A percentile compares a stretch with the other conserved stretches of the same genome.
Evolutionary conservation across 2,329 filamentous ascomycete species (phyloP).

Genomic region (Paraphoma chrysanthemicola): DNA sequence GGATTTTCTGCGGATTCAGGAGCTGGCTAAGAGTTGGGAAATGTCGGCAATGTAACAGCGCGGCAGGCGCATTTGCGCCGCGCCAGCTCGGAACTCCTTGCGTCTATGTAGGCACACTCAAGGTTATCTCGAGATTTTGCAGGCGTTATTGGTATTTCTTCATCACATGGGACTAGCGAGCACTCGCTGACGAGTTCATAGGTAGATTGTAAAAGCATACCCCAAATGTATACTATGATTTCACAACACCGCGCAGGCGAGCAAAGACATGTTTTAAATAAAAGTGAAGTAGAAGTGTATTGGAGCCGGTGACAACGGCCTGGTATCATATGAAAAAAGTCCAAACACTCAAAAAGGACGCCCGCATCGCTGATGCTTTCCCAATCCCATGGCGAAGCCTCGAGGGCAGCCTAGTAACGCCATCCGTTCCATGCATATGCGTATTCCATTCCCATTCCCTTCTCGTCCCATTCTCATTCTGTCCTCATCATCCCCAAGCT

Average conservation of each 20-base stretch:
- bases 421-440: not conserved
- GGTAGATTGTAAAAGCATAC: conserved; percentile 1
- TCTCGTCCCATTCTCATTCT: not conserved
- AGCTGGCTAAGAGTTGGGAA: not conserved
- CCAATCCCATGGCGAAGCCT: not conserved
- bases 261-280: not conserved
- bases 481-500: not conserved
- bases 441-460: not conserved
- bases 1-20: not conserved
- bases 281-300: not conserved
- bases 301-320: not conserved
- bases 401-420: not conserved
- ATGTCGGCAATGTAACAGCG: not conserved
- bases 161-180: not conserved
- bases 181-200: conserved; percentile 6
- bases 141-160: conserved; percentile 2
- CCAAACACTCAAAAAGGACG: not conserved
- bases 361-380: not conserved
- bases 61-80: not conserved
- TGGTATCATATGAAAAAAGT: conserved; percentile 2
- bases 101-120: no score
- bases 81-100: no score
- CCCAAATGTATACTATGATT: not conserved
- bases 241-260: not conserved
- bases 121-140: no score